Base-by-base conservation (phyloP, 176 grass and related monocot genomes). In the Stipa capillata region DNA sequence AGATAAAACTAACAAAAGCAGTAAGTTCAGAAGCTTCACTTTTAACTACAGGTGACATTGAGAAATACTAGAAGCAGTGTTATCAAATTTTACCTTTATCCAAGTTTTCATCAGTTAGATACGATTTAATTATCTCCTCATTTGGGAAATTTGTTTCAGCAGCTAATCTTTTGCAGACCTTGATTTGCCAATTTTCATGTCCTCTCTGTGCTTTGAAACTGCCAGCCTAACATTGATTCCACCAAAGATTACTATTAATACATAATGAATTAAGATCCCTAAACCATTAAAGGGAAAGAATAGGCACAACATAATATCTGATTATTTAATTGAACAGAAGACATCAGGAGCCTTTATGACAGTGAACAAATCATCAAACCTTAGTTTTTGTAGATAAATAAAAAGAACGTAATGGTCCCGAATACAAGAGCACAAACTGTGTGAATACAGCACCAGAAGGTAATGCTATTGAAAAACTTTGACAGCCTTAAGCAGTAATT, bases 151-250 rank as follows among this genome's bases (percentile, higher is more conserved):
- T 95, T 56, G 85, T 74, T 88, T 87, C 80, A 49, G 84, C 83
- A 63, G 92, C 81, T 81, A 99, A 89, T 79, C 82, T 93, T 84
- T 89, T 88, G 84, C 78, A 95, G 45, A 93, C 72, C 80, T 93
- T 95, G 42, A 90, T 88, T 86, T 88, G 77, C 96, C 92, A 99
- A 72, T 84, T 99, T 90, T 95, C 92, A 78, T 79, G 81, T 62
- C 23, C 85, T 44, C 51, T 89, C 71, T 90, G 86, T 39, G 83
- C 90, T 86, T 95, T 99, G 41, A 83, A 34, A 39, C 85, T 67
- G 12, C 48, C 84, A 28, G 65, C 83, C 92, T 99, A 71, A 77
- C 23, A 92, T 44, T 78, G n/a, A 80, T 76, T 73, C 41, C 40
- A 83, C 45, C 16, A 80, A 45, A 88, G 20, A 44, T 41, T 32